A percentile compares a stretch with the other conserved stretches of the same genome.
phyloP scores from a whole-genome alignment of 1,284 basidiomycete species.

The Mycocalia duriaeana region DNA sequence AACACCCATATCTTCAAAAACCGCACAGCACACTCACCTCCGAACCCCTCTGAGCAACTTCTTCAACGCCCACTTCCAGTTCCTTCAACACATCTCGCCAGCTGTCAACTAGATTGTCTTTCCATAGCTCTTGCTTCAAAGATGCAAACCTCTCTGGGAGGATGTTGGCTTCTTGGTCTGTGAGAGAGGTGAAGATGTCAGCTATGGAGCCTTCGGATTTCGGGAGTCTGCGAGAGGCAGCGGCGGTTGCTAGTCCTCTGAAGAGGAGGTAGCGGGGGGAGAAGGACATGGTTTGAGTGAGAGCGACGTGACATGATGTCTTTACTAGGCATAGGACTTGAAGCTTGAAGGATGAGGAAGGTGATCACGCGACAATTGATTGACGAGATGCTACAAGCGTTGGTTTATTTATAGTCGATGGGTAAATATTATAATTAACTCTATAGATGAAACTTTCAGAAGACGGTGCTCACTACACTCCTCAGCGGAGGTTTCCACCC shows the following conservation, averaged over 20 bases:
- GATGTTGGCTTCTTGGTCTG: conserved; percentile 30
- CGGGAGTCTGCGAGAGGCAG: conserved; percentile 4
- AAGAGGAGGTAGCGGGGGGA: not conserved
- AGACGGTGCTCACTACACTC: not conserved
- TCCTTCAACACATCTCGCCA: conserved; percentile 55
- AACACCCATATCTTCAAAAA: conserved; percentile 2
- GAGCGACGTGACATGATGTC: too few species aligned
- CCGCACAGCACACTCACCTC: conserved; percentile 25
- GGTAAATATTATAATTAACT: too few species aligned
- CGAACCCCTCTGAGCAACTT: conserved; percentile 40
- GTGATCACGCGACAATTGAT: too few species aligned
- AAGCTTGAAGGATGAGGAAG: too few species aligned
- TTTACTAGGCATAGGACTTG: too few species aligned
- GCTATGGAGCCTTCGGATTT: conserved; percentile 47
- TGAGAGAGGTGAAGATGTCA: conserved; percentile 53
- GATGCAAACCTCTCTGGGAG: conserved; percentile 56
- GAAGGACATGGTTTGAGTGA: not conserved
- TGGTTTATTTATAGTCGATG: too few species aligned
- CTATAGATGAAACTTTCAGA: too few species aligned
- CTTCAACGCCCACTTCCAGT: conserved; percentile 38
- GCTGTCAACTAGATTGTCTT: conserved; percentile 42
- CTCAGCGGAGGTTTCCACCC: conserved; percentile 13
- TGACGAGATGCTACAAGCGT: too few species aligned
- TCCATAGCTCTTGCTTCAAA: conserved; percentile 54
- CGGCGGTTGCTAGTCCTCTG: not conserved